Base-by-base conservation (phyloP, 768 basidiomycete genomes). In the Boletus subparvulus region DNA sequence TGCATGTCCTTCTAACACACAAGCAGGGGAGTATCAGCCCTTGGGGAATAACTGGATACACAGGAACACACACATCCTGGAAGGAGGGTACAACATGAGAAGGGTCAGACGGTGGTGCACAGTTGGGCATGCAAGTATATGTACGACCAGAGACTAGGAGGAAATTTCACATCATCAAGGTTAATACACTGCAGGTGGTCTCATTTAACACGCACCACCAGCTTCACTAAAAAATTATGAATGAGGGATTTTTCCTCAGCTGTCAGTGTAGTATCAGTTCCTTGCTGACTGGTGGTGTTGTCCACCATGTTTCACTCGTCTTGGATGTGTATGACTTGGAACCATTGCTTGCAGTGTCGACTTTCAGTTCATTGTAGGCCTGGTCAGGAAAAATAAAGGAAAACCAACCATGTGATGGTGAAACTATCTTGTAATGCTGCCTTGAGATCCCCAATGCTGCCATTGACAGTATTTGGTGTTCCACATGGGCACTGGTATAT, bases 321-420 rank as follows among this genome's bases (percentile, higher is more conserved):
- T 4, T 1, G 6, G 8, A 11, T 21, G 21, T 17, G 41, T 32
- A 32, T 3, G 2, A 58, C 14, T 35, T 47, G 28, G n/a, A 39
- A 48, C 6, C 26, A 55, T 44, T 42, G 45, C 10, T 48, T 36
- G 17, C 59, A 58, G n/a, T 41, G 45, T 9, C 11, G 41, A 52
- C 58, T 59, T 37, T 19, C 7, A 17, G 6, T 3, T 26, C 6
- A 14, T 36, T n/a, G 32, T 30, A 40, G 12, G 17, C 10, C 0
- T 4, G 16, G 41, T n/a, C 8, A 16, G 9, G 0, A 17, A 24
- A 19, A 24, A 5, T 3, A 21, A 6, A n/a, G 9, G 21, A 44
- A 37, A 21, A 51, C 47, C 21, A 2, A 60, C 58, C 58, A 58
- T 1, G 28, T 45, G 13, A 60, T 35, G 1, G 35, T 52, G 14